phyloP scores from a whole-genome alignment of 2,329 filamentous ascomycete species.

The Phialocephala subalpina region DNA sequence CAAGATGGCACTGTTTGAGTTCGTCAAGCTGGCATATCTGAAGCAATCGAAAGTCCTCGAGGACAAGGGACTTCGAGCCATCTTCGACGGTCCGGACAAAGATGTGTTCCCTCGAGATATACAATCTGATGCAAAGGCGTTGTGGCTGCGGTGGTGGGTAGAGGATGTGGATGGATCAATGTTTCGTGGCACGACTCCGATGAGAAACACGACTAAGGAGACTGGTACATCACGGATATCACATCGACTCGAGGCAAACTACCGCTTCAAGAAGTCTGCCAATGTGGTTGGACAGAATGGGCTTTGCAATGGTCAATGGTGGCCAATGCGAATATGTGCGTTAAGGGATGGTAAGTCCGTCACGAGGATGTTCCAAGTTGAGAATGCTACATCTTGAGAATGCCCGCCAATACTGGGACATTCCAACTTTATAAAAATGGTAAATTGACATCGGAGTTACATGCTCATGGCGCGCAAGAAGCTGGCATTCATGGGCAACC shows the following conservation, averaged over 20 bases:
- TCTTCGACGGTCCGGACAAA: conserved; percentile 46
- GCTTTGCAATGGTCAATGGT: conserved; percentile 54
- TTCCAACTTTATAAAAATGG: too few relatives aligned
- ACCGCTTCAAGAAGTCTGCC: conserved; percentile 19
- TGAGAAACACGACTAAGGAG: conserved; percentile 29
- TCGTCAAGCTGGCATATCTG: conserved; percentile 33
- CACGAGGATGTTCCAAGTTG: too few relatives aligned
- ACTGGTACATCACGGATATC: conserved; percentile 8
- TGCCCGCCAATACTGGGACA: too few relatives aligned
- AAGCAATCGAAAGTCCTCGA: conserved; percentile 40
- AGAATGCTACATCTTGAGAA: too few relatives aligned
- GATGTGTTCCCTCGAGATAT: conserved; percentile 54
- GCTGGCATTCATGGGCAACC: conserved; percentile 58
- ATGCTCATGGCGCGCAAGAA: conserved; percentile 55
- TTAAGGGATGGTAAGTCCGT: conserved; percentile 51
- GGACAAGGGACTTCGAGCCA: conserved; percentile 48
- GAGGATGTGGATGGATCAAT: conserved; percentile 53
- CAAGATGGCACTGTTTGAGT: conserved; percentile 41
- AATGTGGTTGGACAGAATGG: conserved; percentile 43
- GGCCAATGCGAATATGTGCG: conserved; percentile 57
- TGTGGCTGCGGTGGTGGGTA: conserved; percentile 54
- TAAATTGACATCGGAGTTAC: too few relatives aligned
- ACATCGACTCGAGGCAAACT: conserved; percentile 16
- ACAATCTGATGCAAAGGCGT: conserved; percentile 52
- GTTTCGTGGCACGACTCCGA: conserved; percentile 44